Evolutionary conservation across 208 protist genomes (phyloP), one percentile per base, ranked within the genome.

Genomic region (Phytomonas serpens): DNA sequence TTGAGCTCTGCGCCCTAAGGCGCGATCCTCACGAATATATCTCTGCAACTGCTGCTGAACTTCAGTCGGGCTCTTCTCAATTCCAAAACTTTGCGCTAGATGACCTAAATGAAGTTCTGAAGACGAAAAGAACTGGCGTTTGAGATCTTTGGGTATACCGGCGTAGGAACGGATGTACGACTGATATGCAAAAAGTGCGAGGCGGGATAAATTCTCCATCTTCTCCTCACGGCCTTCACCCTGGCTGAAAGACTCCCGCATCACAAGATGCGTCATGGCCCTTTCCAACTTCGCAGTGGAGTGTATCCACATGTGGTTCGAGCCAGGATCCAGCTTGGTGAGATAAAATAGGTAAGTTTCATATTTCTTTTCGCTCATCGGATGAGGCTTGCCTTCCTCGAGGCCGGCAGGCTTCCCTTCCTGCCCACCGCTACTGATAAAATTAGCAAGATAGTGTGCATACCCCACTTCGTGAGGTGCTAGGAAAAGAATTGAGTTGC

Each of bases 151-250:
- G 10, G 83, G 81, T 31, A 90, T 77, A 13, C 94, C 97, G 4
- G 97, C 95, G 81, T 99, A 99, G n/a, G 97, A 83, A 67, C 98
- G 92, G 63, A 99, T 81, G 79, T 99, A 99, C 19, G 90, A 97
- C 67, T 98, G 96, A 82, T 99, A 99, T 19, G 96, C 98, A 68
- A 99, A 99, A 23, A 97, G 73, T 5, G 98, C 97, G 11, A 90
- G 86, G 64, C 96, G 92, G 75, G 97, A 84, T 13, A 99, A 83
- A 74, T 99, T 98, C 81, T 99, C 99, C 77, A 72, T 77, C 23
- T 61, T 61, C 42, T 80, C 73, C 47, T 61, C 71, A 16, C 40
- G 64, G 33, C 42, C 2, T 11, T 63, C 40, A 6, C 61, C 67
- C 3, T 74, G 63, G 65, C 1, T 70, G n/a, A 36, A 33, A 33